phyloP scores from a whole-genome alignment of 2,329 filamentous ascomycete species.

The Ophiostoma perfectum region DNA sequence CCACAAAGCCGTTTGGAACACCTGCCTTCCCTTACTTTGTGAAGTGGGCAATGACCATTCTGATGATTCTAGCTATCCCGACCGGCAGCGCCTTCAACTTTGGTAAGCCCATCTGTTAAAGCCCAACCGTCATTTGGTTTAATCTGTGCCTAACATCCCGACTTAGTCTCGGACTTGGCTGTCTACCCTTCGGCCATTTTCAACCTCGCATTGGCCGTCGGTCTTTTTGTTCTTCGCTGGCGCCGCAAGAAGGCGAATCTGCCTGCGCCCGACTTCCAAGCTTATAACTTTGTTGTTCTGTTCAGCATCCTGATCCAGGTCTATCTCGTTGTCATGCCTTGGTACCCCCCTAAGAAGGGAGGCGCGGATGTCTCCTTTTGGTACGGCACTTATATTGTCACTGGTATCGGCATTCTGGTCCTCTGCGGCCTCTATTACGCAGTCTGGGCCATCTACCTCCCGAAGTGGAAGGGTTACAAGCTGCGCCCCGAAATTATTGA shows the following conservation, averaged over 20 bases:
- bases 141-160: not conserved
- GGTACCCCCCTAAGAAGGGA: slow-evolving; percentile 61
- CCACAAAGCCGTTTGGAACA: slow-evolving; percentile 57
- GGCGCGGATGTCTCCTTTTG: slow-evolving; percentile 66
- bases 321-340: slow-evolving; percentile 63
- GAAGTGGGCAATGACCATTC: slow-evolving; percentile 50
- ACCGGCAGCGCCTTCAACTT: slow-evolving; percentile 62
- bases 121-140: too few relatives aligned
- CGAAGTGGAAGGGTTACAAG: slow-evolving; percentile 7
- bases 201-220: slow-evolving; percentile 49
- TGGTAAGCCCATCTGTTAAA: slow-evolving; percentile 31
- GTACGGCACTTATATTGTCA: slow-evolving; percentile 64
- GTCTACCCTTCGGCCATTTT: slow-evolving; percentile 57
- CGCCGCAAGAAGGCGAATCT: slow-evolving; percentile 48
- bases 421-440: slow-evolving; percentile 6
- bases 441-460: not conserved
- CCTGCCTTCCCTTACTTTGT: slow-evolving; percentile 54
- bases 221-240: slow-evolving; percentile 53
- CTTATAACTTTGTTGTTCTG: slow-evolving; percentile 53
- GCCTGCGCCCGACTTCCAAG: slow-evolving; percentile 47
- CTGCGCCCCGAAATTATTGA: slow-evolving; percentile 5
- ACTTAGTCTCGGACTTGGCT: slow-evolving; percentile 49
- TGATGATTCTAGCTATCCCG: slow-evolving; percentile 57
- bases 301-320: slow-evolving; percentile 57
- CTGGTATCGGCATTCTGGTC: slow-evolving; percentile 51